Conservation (phyloP, 2,329 filamentous ascomycete genomes). For the Stemphylium beticola region DNA sequence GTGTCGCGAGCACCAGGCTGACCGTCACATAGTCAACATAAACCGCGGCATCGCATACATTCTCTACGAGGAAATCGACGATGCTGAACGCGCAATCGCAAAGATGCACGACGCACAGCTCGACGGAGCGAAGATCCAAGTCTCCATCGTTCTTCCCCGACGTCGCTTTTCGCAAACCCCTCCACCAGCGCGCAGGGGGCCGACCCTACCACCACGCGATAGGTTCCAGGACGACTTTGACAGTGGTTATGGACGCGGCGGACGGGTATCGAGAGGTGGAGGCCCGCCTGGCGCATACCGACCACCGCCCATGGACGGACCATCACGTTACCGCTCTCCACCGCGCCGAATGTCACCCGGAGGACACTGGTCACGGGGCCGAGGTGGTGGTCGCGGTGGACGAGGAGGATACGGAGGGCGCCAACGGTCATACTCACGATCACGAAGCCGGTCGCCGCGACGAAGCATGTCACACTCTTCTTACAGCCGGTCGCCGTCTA, state of each 20-base stretch:
- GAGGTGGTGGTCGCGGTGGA: conserved; percentile 44
- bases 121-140: conserved; percentile 81
- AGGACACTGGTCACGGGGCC: conserved; percentile 32
- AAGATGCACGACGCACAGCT: conserved; percentile 99
- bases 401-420: conserved; percentile 34
- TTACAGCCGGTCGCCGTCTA: conserved; percentile 48
- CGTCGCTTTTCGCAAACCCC: conserved; percentile 83
- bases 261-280: conserved; percentile 28
- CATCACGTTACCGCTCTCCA: conserved; percentile 48
- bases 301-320: conserved; percentile 45
- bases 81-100: conserved; percentile 86
- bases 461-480: conserved; percentile 52
- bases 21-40: conserved; percentile 68
- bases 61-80: conserved; percentile 75
- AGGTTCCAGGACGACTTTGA: conserved; percentile 31
- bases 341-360: conserved; percentile 36
- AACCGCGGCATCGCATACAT: conserved; percentile 96
- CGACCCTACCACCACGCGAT: conserved; percentile 37
- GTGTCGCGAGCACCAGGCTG: conserved; percentile 5
- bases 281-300: conserved; percentile 47
- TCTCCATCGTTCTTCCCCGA: conserved; percentile 85
- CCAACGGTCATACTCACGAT: conserved; percentile 40
- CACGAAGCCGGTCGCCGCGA: conserved; percentile 52
- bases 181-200: conserved; percentile 69
- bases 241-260: conserved; percentile 24